phyloP scores from a whole-genome alignment of 345 rosid genomes.

The Gossypium herbaceum region DNA sequence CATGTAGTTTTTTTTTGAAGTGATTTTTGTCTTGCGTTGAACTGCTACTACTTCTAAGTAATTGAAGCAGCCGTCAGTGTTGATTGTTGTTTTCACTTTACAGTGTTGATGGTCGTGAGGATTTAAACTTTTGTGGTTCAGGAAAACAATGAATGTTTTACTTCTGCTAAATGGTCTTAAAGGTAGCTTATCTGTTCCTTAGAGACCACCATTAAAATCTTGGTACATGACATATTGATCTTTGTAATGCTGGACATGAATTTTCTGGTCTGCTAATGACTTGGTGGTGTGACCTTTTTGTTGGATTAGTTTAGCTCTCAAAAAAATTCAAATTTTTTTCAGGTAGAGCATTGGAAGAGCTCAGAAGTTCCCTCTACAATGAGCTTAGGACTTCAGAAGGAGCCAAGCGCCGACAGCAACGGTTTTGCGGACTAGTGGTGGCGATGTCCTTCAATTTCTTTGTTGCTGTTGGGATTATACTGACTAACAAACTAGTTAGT shows the following conservation, averaged over 20 bases:
- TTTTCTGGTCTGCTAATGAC: neutral
- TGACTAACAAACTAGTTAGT: slow-evolving; percentile 72
- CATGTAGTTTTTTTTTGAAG: neutral
- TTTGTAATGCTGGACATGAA: too few species aligned
- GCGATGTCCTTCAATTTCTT: slow-evolving; percentile 91
- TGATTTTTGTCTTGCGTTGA: neutral
- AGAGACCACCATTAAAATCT: neutral
- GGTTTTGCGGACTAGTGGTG: slow-evolving; percentile 72
- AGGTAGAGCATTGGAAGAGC: slow-evolving; percentile 87
- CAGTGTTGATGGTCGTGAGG: slow-evolving; percentile 8
- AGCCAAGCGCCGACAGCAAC: slow-evolving; percentile 82
- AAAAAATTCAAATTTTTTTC: neutral
- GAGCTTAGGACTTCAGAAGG: slow-evolving; percentile 84
- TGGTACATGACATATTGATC: neutral
- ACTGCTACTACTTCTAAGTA: neutral
- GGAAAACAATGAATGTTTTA: slow-evolving; percentile 10
- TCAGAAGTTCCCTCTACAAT: slow-evolving; percentile 72
- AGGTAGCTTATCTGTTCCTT: slow-evolving; percentile 15
- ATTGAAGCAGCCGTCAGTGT: slow-evolving; percentile 12
- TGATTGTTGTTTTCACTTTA: slow-evolving; percentile 18
- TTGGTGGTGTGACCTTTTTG: neutral
- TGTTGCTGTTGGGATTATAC: slow-evolving; percentile 81
- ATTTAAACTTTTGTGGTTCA: slow-evolving; percentile 11
- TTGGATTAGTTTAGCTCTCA: neutral
- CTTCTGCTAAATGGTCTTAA: slow-evolving; percentile 1